Conservation (phyloP, 2,329 filamentous ascomycete species). For the Penicillium sp. region DNA sequence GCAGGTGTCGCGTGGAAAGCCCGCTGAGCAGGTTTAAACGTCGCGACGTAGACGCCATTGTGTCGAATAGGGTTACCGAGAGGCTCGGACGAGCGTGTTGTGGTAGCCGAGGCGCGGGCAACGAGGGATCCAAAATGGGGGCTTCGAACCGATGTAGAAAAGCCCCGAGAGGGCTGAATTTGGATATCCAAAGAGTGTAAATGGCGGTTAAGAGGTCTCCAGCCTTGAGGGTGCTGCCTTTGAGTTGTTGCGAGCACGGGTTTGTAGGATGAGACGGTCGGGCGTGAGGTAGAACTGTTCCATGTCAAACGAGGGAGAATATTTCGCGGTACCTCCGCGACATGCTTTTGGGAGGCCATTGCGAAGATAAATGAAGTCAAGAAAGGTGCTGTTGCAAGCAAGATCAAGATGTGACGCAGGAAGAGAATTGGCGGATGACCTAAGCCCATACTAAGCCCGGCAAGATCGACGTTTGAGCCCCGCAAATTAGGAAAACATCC, state of each 20-base stretch:
- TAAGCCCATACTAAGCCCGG: constrained; percentile 5
- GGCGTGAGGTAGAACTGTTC: constrained; percentile 36
- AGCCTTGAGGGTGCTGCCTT: constrained; percentile 20
- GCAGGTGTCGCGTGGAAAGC: constrained; percentile 61
- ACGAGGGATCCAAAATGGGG: constrained; percentile 15
- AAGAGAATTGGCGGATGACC: constrained; percentile 12
- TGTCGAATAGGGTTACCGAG: constrained; percentile 37
- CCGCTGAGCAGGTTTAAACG: constrained; percentile 39
- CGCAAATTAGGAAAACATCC: constrained; percentile 13
- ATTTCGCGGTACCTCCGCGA: constrained; percentile 42
- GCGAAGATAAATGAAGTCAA: not conserved
- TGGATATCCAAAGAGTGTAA: constrained; percentile 12
- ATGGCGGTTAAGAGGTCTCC: constrained; percentile 22
- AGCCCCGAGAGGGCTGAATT: constrained; percentile 12
- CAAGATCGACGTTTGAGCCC: constrained; percentile 12
- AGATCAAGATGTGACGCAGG: constrained; percentile 1
- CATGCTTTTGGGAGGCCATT: constrained; percentile 41
- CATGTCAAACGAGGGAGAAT: constrained; percentile 41
- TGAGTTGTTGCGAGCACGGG: constrained; percentile 23
- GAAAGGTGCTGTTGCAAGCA: not conserved
- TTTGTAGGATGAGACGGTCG: constrained; percentile 26
- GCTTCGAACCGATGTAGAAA: constrained; percentile 14
- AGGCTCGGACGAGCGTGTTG: constrained; percentile 16
- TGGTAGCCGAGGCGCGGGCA: constrained; percentile 17
- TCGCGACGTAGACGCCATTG: constrained; percentile 47